Evolutionary conservation across 768 basidiomycete genomes (phyloP), one percentile per base, ranked within the genome.

Genomic region (Termitomyces sp.): DNA sequence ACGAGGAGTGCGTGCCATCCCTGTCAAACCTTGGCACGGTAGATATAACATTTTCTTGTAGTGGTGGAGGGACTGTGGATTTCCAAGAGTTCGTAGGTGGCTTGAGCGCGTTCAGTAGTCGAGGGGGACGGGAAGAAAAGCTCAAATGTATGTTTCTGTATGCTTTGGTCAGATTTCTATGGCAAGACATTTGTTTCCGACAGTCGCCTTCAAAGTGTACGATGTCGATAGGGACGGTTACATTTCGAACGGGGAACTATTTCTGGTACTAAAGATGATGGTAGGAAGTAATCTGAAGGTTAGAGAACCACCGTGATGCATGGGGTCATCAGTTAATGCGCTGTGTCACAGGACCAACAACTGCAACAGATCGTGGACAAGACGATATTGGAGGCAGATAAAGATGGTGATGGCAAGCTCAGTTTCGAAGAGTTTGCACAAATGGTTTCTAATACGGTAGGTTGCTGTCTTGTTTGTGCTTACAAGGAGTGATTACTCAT

Each of bases 251-350:
- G 97, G 97, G 56, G 97, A 99, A 73, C 84, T 99, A 31, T 99
- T 98, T 77, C 77, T 99, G 47, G 97, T 99, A 39, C 77, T 99
- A 62, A 99, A 99, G 82, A 98, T 98, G 93, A 99, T 99, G 97
- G 97, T 98, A 50, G 97, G 97, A 34, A 98, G 90, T 72, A 99
- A 99, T 73, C 77, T 99, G 66, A 99, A 99, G 81, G 94, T 94
- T 57, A 48, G 44, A 44, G 20, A 47, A 58, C 32, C 46, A 48
- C 58, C 57, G 27, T 59, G 48, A 58, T 61, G 31, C 42, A 24
- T 52, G 39, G 58, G 34, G 37, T 34, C 10, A 56, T 46, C 34
- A 46, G 36, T 51, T 54, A 43, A 32, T 57, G 46, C 46, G 55
- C 44, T 42, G 54, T 52, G 27, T 47, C 46, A 29, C 69, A 96